Evolutionary conservation across 208 protist genomes (phyloP), one percentile per base, ranked within the genome.

Genomic region (Borovskyia barvae): DNA sequence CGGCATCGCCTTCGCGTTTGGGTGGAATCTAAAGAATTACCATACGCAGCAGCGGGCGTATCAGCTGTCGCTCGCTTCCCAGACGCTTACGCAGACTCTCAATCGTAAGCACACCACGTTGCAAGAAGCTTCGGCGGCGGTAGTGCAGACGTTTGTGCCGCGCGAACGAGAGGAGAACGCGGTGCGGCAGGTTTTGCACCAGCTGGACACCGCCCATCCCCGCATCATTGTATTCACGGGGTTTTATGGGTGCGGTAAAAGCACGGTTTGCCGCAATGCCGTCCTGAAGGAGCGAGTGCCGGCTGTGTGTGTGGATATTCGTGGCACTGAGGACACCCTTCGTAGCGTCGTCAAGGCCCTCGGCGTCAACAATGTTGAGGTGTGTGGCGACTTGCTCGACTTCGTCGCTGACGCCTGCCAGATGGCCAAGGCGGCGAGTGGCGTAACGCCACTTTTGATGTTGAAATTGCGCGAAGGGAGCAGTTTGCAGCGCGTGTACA

Each of bases 361-460:
- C 5, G 82, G 82, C 9, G 80, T 93, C 4, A 76, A 81, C 33
- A 93, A 88, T 37, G 71, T 90, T 15, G 86, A 93, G 8, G 76
- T 80, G 2, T 93, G 86, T 52, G 82, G 86, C n/a, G 82, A 93
- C 46, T 43, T 93, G 45, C 61, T 86, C 17, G 81, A 87, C 46
- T 93, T 93, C 37, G 74, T 82, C 0, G 70, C 54, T 0, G 75
- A 77, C 15, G 65, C 65, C 36, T 77, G 63, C 25, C 55, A 50
- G 65, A 55, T 67, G 56, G 30, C 66, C 11, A 77, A 75, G 37
- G 26, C 58, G 3, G 71, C 72, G 54, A 58, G 72, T 45, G 84
- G 84, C 35, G 41, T 50, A 29, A 66, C 78, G 0, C 87, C 87
- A 33, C 72, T 93, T 19, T 55, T 92, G 15, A 77, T 88, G 39